A percentile compares a stretch with the other conserved stretches of the same genome.
These are phyloP conservation scores for Aspergillus jensenii DNA, from an alignment of 2,329 filamentous ascomycete genomes.

Conservation along the genomic window DNA sequence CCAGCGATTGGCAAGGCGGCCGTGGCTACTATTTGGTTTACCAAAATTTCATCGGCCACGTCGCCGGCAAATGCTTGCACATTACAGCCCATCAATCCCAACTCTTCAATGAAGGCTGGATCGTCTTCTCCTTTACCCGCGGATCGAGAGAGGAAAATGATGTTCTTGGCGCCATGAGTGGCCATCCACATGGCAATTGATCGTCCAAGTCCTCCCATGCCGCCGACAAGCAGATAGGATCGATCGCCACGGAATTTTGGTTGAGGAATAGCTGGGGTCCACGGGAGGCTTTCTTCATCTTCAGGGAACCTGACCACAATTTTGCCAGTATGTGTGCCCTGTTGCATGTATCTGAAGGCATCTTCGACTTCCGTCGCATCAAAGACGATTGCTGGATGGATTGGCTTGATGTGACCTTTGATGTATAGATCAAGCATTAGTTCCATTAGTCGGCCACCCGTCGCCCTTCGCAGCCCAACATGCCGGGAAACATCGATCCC, in stretches of 20 bases:
- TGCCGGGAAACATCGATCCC: neutral
- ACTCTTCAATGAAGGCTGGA: constrained; percentile 17
- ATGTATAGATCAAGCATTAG: neutral
- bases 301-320: neutral
- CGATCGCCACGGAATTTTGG: neutral
- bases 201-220: constrained; percentile 41
- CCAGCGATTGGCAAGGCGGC: constrained; percentile 11
- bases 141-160: constrained; percentile 37
- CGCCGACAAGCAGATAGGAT: constrained; percentile 39
- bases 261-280: neutral
- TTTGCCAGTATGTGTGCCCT: neutral
- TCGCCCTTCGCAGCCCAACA: neutral
- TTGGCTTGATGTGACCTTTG: neutral
- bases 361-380: neutral
- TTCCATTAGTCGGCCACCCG: neutral
- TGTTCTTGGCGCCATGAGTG: constrained; percentile 30
- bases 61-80: constrained; percentile 14
- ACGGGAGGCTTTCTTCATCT: neutral
- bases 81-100: constrained; percentile 16
- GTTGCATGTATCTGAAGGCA: neutral
- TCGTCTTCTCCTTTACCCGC: constrained; percentile 18
- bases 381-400: neutral
- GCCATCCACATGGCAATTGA: constrained; percentile 35
- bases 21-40: neutral
- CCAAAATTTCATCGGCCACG: constrained; percentile 4